A percentile compares a stretch with the other conserved stretches of the same genome.
Conservation (phyloP, 805 yeast species). For the Cyberlindnera maritima region DNA sequence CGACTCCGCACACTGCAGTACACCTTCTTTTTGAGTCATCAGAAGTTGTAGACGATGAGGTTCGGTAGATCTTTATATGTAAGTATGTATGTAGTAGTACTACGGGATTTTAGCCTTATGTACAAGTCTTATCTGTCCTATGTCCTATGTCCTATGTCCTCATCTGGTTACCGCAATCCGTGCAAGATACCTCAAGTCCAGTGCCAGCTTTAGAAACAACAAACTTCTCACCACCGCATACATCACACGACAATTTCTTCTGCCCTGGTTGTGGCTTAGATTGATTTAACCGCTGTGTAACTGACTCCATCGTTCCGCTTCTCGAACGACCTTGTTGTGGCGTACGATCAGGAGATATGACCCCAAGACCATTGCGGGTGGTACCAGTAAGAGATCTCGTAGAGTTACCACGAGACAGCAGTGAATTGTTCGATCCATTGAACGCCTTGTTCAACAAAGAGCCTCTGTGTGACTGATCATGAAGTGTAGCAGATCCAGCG, state of each 20-base stretch:
- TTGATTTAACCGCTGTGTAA: slow-evolving; percentile 2
- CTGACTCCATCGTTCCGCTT: slow-evolving; percentile 21
- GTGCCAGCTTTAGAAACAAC: slow-evolving; percentile 11
- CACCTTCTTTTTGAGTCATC: too few species aligned
- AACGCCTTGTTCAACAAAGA: slow-evolving; percentile 12
- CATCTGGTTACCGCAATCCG: slow-evolving; percentile 29
- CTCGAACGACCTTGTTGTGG: slow-evolving; percentile 17
- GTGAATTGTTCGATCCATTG: slow-evolving; percentile 18
- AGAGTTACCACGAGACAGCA: slow-evolving; percentile 18
- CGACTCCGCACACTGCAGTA: neutral
- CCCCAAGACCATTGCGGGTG: neutral
- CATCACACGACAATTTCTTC: slow-evolving; percentile 20
- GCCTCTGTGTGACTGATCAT: neutral
- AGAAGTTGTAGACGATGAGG: too few species aligned
- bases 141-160: too few species aligned
- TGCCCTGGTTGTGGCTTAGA: neutral
- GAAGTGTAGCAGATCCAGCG: neutral
- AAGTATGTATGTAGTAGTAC: too few species aligned
- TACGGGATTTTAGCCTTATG: too few species aligned
- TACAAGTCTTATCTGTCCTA: too few species aligned
- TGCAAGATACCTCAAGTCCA: slow-evolving; percentile 22
- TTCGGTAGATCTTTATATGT: too few species aligned
- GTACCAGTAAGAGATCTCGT: slow-evolving; percentile 1
- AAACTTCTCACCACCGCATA: slow-evolving; percentile 29
- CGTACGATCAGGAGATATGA: neutral